Evolutionary conservation across 345 rosid genomes (phyloP).

Genomic region (Physaria fendleri): DNA sequence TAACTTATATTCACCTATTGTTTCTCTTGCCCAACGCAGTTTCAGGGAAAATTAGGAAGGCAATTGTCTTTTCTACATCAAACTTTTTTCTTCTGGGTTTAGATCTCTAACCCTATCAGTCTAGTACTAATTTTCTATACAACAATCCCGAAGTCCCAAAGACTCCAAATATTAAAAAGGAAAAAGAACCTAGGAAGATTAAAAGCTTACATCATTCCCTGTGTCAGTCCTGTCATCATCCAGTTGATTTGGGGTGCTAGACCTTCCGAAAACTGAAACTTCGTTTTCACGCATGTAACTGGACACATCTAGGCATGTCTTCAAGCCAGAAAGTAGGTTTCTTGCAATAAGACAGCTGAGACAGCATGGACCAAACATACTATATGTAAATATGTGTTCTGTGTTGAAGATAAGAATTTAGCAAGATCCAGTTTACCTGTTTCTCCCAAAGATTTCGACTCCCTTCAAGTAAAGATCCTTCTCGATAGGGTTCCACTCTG

Average conservation of each 20-base stretch:
- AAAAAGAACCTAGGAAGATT: constrained; percentile 9
- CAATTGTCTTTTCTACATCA: neutral
- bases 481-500: constrained; percentile 85
- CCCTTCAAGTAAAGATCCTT: constrained; percentile 89
- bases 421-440: constrained; percentile 54
- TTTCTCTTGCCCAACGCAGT: constrained; percentile 2
- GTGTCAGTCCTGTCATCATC: constrained; percentile 59
- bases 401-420: constrained; percentile 2
- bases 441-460: constrained; percentile 94
- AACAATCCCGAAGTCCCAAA: neutral
- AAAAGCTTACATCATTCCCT: constrained; percentile 43
- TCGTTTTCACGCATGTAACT: constrained; percentile 75
- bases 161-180: neutral
- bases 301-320: constrained; percentile 85
- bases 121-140: constrained; percentile 2
- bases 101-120: constrained; percentile 2
- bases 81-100: neutral
- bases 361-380: constrained; percentile 3
- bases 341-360: constrained; percentile 97
- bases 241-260: constrained; percentile 46
- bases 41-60: neutral
- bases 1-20: constrained; percentile 9
- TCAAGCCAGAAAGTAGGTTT: constrained; percentile 92
- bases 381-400: constrained; percentile 5
- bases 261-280: constrained; percentile 50